Evolutionary conservation across 441 rosid species (phyloP).

Genomic region (Hura crepitans): DNA sequence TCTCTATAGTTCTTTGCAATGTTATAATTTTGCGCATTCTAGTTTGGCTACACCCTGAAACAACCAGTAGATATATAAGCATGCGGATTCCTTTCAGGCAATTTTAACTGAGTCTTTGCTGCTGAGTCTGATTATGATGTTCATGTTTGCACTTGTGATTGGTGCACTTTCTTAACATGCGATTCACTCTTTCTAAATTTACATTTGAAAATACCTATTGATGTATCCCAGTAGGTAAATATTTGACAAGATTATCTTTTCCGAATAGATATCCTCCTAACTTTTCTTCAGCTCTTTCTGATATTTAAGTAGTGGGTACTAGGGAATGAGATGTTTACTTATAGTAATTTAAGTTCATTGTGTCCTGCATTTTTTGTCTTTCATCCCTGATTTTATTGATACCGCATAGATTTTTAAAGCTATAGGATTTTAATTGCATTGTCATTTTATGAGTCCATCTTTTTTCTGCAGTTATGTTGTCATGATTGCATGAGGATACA

Average conservation of each 20-base stretch:
- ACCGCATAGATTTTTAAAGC: slow-evolving; percentile 6
- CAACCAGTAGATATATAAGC: too few relatives aligned
- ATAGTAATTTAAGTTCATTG: neutral
- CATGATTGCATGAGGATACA: neutral
- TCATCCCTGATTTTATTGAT: neutral
- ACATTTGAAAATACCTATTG: neutral
- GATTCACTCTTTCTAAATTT: neutral
- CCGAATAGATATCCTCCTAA: too few relatives aligned
- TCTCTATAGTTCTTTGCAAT: too few relatives aligned
- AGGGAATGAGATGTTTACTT: neutral
- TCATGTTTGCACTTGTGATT: neutral
- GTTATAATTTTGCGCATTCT: too few relatives aligned
- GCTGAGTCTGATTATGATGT: neutral
- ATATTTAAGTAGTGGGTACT: neutral
- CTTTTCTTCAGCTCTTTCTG: neutral
- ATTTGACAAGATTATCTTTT: neutral
- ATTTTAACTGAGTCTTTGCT: neutral
- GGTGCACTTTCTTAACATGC: neutral
- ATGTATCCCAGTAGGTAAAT: neutral
- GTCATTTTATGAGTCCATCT: too few relatives aligned
- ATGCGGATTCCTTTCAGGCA: too few relatives aligned
- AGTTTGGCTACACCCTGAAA: too few relatives aligned
- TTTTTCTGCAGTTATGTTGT: neutral
- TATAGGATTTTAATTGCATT: neutral
- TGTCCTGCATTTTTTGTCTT: neutral